Percentiles rank a stretch among this genome's conserved stretches.
Evolutionary conservation across 2,329 filamentous ascomycete species (phyloP).

Genomic region (Hypoxylon sp.): DNA sequence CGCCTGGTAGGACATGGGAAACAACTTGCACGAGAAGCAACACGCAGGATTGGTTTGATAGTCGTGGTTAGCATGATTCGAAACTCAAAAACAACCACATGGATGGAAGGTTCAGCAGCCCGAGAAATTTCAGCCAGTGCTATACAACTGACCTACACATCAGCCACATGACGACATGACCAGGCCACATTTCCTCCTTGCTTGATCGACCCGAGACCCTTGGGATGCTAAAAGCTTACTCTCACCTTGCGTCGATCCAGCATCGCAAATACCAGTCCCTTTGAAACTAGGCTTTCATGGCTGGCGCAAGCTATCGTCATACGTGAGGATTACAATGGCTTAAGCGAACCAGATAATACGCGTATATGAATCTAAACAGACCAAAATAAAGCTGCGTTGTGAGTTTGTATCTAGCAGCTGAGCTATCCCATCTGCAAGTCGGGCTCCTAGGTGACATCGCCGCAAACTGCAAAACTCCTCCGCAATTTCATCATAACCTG

Average conservation of each 20-base stretch:
- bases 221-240: slow-evolving; percentile 33
- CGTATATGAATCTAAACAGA: slow-evolving; percentile 7
- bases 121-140: background rate
- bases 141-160: slow-evolving; percentile 1
- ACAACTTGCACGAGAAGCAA: slow-evolving; percentile 39
- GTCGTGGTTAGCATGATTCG: slow-evolving; percentile 49
- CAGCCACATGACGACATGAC: slow-evolving; percentile 35
- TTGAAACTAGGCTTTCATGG: background rate
- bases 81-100: slow-evolving; percentile 49
- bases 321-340: slow-evolving; percentile 18
- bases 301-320: slow-evolving; percentile 15
- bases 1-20: slow-evolving; percentile 22
- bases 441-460: slow-evolving; percentile 43
- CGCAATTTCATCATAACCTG: slow-evolving; percentile 41
- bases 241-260: slow-evolving; percentile 15
- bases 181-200: slow-evolving; percentile 20
- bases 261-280: slow-evolving; percentile 17
- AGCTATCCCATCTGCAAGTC: slow-evolving; percentile 32
- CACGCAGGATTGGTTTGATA: slow-evolving; percentile 50
- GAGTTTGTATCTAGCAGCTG: slow-evolving; percentile 23
- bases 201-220: slow-evolving; percentile 42
- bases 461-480: slow-evolving; percentile 45
- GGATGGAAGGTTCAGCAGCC: slow-evolving; percentile 14
- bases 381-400: slow-evolving; percentile 24
- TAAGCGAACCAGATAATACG: slow-evolving; percentile 16